phyloP scores from a whole-genome alignment of 2,329 filamentous ascomycete species.

The Phialophora chinensis region DNA sequence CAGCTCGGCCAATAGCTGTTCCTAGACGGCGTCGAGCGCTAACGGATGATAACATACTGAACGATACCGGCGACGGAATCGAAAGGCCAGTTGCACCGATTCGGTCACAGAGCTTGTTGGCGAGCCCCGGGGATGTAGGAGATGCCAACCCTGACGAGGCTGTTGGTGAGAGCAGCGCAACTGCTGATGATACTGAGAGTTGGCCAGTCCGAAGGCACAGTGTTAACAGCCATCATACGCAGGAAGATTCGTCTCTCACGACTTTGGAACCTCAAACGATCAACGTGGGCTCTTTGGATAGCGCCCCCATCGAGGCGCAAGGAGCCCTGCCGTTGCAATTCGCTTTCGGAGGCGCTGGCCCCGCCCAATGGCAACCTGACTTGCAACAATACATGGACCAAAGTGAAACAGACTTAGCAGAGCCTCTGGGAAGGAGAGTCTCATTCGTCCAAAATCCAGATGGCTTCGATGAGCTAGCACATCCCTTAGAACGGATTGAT shows the following conservation, averaged over 20 bases:
- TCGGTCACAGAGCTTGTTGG: conserved; percentile 31
- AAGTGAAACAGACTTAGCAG: not conserved
- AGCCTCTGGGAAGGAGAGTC: not conserved
- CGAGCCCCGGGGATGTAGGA: not conserved
- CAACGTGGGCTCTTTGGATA: conserved; percentile 1
- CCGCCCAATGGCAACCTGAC: not conserved
- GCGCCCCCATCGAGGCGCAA: conserved; percentile 1
- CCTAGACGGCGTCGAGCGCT: conserved; percentile 29
- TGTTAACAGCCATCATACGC: not conserved
- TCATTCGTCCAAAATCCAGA: conserved; percentile 8
- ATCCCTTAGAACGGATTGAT: not conserved
- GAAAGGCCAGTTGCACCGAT: conserved; percentile 26
- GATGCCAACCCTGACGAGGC: conserved; percentile 8
- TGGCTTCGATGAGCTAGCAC: not conserved
- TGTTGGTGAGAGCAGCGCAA: conserved; percentile 17
- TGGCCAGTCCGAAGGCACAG: conserved; percentile 23
- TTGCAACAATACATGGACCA: not conserved
- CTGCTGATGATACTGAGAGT: conserved; percentile 16
- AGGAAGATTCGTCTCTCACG: not conserved
- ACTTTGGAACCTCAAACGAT: conserved; percentile 3
- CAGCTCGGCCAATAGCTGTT: conserved; percentile 22
- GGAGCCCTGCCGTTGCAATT: not conserved
- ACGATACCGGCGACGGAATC: conserved; percentile 27
- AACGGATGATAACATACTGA: conserved; percentile 47
- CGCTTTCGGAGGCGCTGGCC: not conserved